Conservation (phyloP, 352 stramenopile species). For the Globisporangium canariense region DNA sequence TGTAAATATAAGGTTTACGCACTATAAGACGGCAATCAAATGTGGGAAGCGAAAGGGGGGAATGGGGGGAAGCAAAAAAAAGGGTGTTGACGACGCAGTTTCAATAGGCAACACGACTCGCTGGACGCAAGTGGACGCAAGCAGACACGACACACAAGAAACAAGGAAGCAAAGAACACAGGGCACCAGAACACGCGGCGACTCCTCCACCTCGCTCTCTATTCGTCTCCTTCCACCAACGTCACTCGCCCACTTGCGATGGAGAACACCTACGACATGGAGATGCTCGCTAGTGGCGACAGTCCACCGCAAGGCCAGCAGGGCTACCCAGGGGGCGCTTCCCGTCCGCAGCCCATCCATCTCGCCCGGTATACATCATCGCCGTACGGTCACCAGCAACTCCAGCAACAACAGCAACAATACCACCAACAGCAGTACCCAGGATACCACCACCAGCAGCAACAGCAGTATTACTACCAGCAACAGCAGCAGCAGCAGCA, state of each 20-base stretch:
- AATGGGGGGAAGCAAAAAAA: too few species aligned
- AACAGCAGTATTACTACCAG: constrained; percentile 1
- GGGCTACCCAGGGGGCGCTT: background rate
- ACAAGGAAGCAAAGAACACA: background rate
- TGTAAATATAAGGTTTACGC: background rate
- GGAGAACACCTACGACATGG: constrained; percentile 7
- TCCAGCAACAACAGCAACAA: constrained; percentile 1
- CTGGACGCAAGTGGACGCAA: background rate
- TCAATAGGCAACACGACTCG: background rate
- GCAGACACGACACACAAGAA: background rate
- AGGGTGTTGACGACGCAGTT: background rate
- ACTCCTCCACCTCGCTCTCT: background rate
- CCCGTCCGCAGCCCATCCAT: background rate
- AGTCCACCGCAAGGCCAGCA: background rate
- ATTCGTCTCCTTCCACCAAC: background rate
- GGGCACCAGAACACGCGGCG: background rate
- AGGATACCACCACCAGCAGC: constrained; percentile 1
- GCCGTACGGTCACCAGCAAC: constrained; percentile 1
- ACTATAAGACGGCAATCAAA: background rate
- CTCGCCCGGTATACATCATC: background rate
- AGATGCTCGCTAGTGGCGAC: constrained; percentile 1
- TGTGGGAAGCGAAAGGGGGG: too few species aligned
- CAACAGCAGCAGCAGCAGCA: constrained; percentile 10
- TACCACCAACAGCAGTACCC: background rate
- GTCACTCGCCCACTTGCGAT: background rate